These are phyloP conservation scores for Epichloe sp. DNA, from an alignment of 2,329 filamentous ascomycete species.

Conservation along the genomic window DNA sequence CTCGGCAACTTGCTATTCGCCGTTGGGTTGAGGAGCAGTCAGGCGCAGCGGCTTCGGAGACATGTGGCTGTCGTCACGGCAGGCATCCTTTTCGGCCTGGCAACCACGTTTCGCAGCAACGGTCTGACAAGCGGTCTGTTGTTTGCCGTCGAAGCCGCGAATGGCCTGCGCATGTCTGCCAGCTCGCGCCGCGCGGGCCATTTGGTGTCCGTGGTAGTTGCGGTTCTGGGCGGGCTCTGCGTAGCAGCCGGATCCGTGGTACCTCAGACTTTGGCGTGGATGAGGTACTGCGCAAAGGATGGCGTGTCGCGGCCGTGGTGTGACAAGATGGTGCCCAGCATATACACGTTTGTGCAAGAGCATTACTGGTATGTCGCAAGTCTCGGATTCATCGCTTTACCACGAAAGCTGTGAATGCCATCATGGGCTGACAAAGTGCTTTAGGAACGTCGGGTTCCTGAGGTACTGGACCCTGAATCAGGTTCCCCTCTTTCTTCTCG, in stretches of 20 bases:
- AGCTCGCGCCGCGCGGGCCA: conserved; percentile 19
- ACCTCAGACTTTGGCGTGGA: conserved; percentile 67
- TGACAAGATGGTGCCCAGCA: conserved; percentile 56
- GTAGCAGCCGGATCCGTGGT: conserved; percentile 54
- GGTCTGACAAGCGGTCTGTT: conserved; percentile 70
- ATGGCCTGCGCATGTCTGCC: conserved; percentile 17
- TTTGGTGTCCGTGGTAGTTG: conserved; percentile 40
- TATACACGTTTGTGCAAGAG: conserved; percentile 80
- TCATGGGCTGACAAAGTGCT: background rate
- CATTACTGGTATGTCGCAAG: conserved; percentile 67
- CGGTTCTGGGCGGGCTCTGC: conserved; percentile 52
- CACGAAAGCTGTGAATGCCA: background rate
- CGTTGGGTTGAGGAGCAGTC: conserved; percentile 23
- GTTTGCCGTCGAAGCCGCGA: conserved; percentile 50
- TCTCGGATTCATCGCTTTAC: background rate
- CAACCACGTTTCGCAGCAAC: conserved; percentile 70
- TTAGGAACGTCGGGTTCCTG: conserved; percentile 76
- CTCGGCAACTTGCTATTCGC: conserved; percentile 58
- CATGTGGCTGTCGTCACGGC: conserved; percentile 45
- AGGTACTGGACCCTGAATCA: conserved; percentile 85
- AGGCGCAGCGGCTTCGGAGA: conserved; percentile 13
- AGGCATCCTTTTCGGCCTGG: conserved; percentile 56
- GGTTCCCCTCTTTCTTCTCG: conserved; percentile 75
- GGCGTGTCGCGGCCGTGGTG: conserved; percentile 58
- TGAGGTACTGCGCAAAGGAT: conserved; percentile 45